These are phyloP conservation scores for Limtongia smithiae DNA, from an alignment of 805 yeast species.

Conservation along the genomic window DNA sequence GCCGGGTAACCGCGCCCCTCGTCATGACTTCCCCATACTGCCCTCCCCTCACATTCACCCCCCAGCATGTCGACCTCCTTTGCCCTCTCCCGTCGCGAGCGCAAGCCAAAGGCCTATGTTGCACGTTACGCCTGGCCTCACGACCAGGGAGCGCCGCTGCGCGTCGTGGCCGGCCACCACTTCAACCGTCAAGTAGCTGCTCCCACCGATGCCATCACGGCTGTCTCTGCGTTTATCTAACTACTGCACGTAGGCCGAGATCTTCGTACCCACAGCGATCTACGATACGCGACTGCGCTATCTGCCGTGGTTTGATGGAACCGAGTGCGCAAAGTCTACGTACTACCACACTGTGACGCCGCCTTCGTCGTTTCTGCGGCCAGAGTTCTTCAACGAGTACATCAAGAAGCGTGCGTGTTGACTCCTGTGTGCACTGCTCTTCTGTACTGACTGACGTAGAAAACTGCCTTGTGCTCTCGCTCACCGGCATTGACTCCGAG, in stretches of 20 bases:
- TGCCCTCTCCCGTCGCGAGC: conserved; percentile 7
- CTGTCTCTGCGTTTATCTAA: neutral
- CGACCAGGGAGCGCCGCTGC: no score
- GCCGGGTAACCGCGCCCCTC: no score
- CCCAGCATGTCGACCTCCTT: conserved; percentile 30
- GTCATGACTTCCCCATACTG: no score
- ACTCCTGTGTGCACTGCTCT: neutral
- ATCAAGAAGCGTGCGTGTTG: conserved; percentile 19
- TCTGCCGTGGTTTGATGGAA: conserved; percentile 7
- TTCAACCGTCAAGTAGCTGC: conserved; percentile 23
- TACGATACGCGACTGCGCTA: conserved; percentile 3
- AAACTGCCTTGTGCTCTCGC: conserved; percentile 24
- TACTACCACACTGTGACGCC: conserved; percentile 18
- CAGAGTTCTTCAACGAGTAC: conserved; percentile 20
- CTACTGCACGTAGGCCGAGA: conserved; percentile 10
- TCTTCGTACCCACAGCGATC: conserved; percentile 8
- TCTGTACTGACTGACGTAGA: conserved; percentile 3
- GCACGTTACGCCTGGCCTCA: conserved; percentile 2
- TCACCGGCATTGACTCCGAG: conserved; percentile 18
- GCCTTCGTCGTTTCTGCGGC: conserved; percentile 14
- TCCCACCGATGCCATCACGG: neutral
- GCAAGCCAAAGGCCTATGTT: conserved; percentile 22
- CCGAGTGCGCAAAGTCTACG: conserved; percentile 7
- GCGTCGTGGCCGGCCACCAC: no score
- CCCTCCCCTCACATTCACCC: no score